Conservation (phyloP, 1,139 yeast species). For the Zygoascus hellenicus region DNA sequence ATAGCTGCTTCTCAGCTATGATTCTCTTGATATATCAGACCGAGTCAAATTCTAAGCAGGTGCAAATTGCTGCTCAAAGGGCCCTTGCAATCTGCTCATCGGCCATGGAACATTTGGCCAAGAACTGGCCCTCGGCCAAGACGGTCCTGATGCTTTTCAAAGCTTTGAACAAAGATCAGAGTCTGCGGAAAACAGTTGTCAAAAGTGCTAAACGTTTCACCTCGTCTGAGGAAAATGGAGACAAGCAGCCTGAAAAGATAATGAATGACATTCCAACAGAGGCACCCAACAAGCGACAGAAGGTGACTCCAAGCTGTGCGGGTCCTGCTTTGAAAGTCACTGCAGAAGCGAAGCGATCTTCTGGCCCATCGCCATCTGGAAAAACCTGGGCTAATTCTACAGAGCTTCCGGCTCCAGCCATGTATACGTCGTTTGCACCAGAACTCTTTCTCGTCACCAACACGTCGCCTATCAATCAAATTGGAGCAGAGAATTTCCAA, state of each 20-base stretch:
- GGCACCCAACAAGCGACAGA: too few species aligned
- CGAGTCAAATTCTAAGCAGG: conserved; percentile 52
- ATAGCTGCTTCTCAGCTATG: conserved; percentile 58
- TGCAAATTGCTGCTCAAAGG: conserved; percentile 55
- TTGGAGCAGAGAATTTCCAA: conserved; percentile 33
- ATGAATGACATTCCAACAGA: too few species aligned
- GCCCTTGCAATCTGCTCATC: conserved; percentile 49
- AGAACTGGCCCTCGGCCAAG: conserved; percentile 39
- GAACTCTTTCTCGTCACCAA: conserved; percentile 35
- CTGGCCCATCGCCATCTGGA: too few species aligned
- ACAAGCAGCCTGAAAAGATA: background rate
- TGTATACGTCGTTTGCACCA: conserved; percentile 19
- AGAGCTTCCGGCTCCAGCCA: background rate
- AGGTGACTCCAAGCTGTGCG: too few species aligned
- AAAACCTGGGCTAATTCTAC: too few species aligned
- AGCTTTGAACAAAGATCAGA: conserved; percentile 26
- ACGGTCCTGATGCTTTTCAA: conserved; percentile 34
- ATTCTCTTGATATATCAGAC: conserved; percentile 71
- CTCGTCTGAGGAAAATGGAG: background rate
- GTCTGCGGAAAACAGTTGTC: conserved; percentile 28
- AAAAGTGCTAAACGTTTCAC: conserved; percentile 22
- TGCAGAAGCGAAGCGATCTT: too few species aligned
- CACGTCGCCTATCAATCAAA: conserved; percentile 26
- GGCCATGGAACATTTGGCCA: conserved; percentile 49
- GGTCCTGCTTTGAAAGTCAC: too few species aligned